phyloP scores from a whole-genome alignment of 106 monocot genomes.

The Platanthera guangdongensis region DNA sequence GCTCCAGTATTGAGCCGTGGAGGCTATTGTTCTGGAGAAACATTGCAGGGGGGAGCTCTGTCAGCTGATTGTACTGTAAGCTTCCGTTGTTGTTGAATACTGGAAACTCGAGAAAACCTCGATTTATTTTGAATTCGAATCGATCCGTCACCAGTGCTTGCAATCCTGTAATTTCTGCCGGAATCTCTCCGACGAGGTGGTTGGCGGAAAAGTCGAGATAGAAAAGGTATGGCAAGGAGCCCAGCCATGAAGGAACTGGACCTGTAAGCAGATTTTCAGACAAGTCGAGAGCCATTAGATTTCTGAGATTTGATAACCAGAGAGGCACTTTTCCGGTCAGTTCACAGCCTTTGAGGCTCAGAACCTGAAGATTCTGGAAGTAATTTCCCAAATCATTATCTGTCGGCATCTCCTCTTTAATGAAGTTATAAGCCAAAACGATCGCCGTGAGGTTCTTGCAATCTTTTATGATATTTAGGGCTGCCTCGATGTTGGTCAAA shows the following conservation, averaged over 20 bases:
- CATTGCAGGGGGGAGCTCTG: slow-evolving; percentile 6
- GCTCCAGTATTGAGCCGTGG: neutral
- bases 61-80: slow-evolving; percentile 6
- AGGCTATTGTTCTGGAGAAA: neutral
- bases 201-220: slow-evolving; percentile 6
- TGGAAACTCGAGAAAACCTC: slow-evolving; percentile 8
- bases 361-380: slow-evolving; percentile 5
- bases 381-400: neutral
- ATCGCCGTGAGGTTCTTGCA: slow-evolving; percentile 8
- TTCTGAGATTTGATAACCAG: slow-evolving; percentile 11
- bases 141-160: slow-evolving; percentile 1
- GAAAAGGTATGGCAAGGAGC: slow-evolving; percentile 6
- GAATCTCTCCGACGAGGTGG: slow-evolving; percentile 17
- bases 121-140: slow-evolving; percentile 4
- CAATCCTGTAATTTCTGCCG: neutral
- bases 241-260: slow-evolving; percentile 10
- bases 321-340: neutral
- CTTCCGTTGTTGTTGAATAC: neutral
- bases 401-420: neutral
- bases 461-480: slow-evolving; percentile 2
- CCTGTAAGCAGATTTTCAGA: slow-evolving; percentile 9
- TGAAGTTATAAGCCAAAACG: slow-evolving; percentile 5
- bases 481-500: neutral
- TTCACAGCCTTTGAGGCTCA: neutral
- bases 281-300: slow-evolving; percentile 8